These are phyloP conservation scores for Termitomyces sp. DNA, from an alignment of 768 basidiomycete genomes.

Conservation along the genomic window DNA sequence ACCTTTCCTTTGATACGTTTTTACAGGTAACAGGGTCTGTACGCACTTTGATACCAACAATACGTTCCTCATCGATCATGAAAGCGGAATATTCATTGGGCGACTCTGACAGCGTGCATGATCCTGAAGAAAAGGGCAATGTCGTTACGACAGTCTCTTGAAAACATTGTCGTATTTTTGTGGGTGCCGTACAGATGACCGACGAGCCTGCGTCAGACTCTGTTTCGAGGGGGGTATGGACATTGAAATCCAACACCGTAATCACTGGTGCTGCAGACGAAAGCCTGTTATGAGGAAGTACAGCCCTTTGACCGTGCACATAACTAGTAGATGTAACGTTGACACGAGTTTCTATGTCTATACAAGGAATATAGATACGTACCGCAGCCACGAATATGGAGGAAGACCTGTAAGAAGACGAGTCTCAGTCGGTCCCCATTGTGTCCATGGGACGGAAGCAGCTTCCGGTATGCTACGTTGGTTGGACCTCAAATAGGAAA, in stretches of 20 bases:
- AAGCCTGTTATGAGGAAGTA: not conserved
- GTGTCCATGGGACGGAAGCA: not conserved
- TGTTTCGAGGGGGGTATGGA: not conserved
- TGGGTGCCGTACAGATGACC: not conserved
- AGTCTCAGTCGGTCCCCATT: not conserved
- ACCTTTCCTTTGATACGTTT: not conserved
- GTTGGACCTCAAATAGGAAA: too few species aligned
- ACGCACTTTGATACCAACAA: not conserved
- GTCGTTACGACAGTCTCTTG: not conserved
- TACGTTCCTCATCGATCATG: not conserved
- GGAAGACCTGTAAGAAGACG: not conserved
- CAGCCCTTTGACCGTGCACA: not conserved
- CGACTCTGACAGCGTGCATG: not conserved
- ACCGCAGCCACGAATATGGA: not conserved
- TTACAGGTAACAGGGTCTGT: not conserved
- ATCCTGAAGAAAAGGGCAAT: not conserved
- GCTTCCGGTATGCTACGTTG: not conserved
- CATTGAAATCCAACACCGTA: not conserved
- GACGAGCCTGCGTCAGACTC: not conserved
- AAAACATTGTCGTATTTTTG: not conserved
- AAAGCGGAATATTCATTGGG: not conserved
- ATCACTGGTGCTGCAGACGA: not conserved
- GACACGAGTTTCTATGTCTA: not conserved
- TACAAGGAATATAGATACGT: not conserved
- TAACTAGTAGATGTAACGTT: not conserved